These are phyloP conservation scores for Asterochloris sp. DNA, from an alignment of 139 green algal species.

Conservation along the genomic window DNA sequence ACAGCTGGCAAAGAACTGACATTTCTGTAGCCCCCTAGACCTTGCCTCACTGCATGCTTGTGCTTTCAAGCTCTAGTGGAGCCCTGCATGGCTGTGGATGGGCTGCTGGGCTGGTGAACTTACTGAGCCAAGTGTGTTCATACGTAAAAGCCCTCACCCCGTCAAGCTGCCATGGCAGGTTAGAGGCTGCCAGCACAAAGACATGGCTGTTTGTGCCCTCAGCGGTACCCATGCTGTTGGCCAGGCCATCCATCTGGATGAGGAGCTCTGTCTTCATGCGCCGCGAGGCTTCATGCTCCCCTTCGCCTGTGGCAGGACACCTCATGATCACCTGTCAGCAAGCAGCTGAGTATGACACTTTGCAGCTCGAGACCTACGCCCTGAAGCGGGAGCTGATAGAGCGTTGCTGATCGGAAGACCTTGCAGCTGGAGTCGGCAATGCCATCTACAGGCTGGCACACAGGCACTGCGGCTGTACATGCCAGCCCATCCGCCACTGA, in stretches of 20 bases:
- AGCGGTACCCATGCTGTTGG: constrained; percentile 11
- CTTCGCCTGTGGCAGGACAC: neutral
- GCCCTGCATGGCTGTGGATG: neutral
- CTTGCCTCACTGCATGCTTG: neutral
- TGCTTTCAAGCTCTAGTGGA: neutral
- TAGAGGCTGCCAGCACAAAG: constrained; percentile 93
- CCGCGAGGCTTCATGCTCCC: constrained; percentile 85
- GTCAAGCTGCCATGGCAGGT: constrained; percentile 94
- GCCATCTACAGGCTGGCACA: too few relatives aligned
- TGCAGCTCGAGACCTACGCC: constrained; percentile 65
- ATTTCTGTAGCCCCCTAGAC: neutral
- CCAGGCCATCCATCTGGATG: constrained; percentile 58
- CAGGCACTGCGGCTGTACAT: too few relatives aligned
- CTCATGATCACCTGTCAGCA: too few relatives aligned
- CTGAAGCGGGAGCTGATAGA: too few relatives aligned
- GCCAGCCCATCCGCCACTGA: too few relatives aligned
- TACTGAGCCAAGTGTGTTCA: neutral
- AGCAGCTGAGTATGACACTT: too few relatives aligned
- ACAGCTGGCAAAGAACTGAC: neutral
- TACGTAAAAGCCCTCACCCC: constrained; percentile 46
- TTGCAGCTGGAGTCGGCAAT: too few relatives aligned
- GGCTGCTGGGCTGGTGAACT: too few relatives aligned
- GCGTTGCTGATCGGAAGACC: too few relatives aligned
- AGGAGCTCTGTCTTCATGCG: constrained; percentile 93
- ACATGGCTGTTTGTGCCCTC: constrained; percentile 49